Base-by-base conservation (phyloP, 1,284 basidiomycete species). In the Phlebopus sp. region DNA sequence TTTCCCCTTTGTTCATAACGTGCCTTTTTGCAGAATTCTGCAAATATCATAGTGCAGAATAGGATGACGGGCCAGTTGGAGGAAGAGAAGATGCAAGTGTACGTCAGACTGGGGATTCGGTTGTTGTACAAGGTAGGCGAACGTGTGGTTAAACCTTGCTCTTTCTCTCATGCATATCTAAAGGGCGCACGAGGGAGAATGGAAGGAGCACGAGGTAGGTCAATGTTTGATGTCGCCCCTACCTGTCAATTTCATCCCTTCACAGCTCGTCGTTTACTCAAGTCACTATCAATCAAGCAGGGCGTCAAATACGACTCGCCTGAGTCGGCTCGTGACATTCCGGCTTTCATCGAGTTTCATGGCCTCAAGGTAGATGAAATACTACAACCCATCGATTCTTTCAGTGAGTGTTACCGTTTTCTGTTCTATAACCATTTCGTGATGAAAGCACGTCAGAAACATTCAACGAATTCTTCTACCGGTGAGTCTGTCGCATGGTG, bases 11-110 rank as follows among this genome's bases (percentile, higher is more conserved):
- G 19, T 19, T 1, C 14, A 18, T 29, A 11, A 10, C 14, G 37
- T 10, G 19, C 23, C 32, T 13, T 45, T n/a, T 55, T 11, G 27
- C 27, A 91, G 89, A 91, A 95, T 59, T 92, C 88, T 43, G 96
- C 94, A 42, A 98, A 98, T 64, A 97, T 98, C 54, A 91, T 97
- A 51, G 92, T 97, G 0, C 93, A 97, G 70, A 92, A 97, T 64
- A 77, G 94, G 11, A 66, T 82, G 59, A 95, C 92, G 1, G 96
- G 97, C 0, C 90, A 93, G 66, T 66, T 98, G 50, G 87, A 96
- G 60, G 97, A 99, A 69, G 97, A 99, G 70, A 98, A 98, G 75
- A 97, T 96, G 88, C 88, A 94, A 63, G 90, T 94, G 3, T 97
- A 97, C 63, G 93, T 99, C 0, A 74, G 95, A 32, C 69, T 97